Evolutionary conservation across 352 stramenopile species (phyloP).

Genomic region (Pythium dissotocum): DNA sequence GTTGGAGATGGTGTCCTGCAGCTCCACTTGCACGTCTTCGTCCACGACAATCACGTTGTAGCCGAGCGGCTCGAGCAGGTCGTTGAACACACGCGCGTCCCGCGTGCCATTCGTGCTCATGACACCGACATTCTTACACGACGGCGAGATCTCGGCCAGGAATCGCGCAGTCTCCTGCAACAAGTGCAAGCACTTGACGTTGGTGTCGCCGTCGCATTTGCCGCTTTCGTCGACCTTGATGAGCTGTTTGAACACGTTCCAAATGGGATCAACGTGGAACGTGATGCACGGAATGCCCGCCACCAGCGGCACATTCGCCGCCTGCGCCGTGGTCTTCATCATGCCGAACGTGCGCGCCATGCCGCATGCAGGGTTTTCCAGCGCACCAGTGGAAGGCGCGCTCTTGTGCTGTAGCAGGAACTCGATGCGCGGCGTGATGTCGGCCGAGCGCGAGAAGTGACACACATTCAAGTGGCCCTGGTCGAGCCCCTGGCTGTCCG

Average conservation of each 20-base stretch:
- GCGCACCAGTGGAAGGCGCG: neutral
- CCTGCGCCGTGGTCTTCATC: conserved; percentile 28
- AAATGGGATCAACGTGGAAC: conserved; percentile 51
- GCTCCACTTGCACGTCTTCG: conserved; percentile 32
- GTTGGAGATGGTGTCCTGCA: conserved; percentile 57
- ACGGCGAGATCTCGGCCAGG: conserved; percentile 32
- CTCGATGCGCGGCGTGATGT: conserved; percentile 39
- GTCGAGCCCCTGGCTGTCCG: conserved; percentile 44
- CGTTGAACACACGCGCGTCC: conserved; percentile 36
- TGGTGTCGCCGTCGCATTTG: neutral
- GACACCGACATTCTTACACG: conserved; percentile 33
- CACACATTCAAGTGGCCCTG: conserved; percentile 50
- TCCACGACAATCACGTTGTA: conserved; percentile 44
- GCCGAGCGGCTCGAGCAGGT: conserved; percentile 43
- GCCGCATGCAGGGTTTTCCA: conserved; percentile 48
- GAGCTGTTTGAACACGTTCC: conserved; percentile 37
- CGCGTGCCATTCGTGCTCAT: conserved; percentile 51
- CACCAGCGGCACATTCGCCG: conserved; percentile 34
- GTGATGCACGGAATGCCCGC: conserved; percentile 51
- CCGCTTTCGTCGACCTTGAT: conserved; percentile 19
- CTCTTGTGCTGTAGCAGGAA: conserved; percentile 35
- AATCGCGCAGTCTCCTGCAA: conserved; percentile 43
- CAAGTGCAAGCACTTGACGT: conserved; percentile 45
- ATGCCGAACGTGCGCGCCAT: conserved; percentile 54
- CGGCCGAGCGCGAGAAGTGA: conserved; percentile 46